Base-by-base conservation (phyloP, 1,284 basidiomycete species). In the Sparassis latifolia region DNA sequence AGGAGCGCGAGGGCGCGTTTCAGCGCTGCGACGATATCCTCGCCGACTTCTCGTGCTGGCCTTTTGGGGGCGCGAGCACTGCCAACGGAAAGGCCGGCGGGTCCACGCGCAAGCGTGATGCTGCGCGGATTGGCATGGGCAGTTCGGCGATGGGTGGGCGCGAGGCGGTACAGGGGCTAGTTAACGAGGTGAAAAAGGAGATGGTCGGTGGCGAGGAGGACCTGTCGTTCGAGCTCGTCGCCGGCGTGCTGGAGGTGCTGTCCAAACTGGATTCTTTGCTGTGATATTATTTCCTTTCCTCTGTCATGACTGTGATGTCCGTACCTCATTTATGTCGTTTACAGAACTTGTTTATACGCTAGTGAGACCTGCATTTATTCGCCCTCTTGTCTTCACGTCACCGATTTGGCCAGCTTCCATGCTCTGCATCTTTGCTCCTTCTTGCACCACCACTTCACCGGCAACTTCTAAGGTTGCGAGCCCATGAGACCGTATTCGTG, bases 21-120 rank as follows among this genome's bases (percentile, higher is more conserved):
- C 83, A 83, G 55, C 77, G 94, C 53, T 93, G 90, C 60, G 94
- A 97, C 65, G 94, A 97, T 59, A 82, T 97, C 35, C 73, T 97
- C 31, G 85, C 83, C 43, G 93, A 95, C 69, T 97, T 97, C 68
- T 79, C 83, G 32, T 77, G 76, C 31, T 97, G 92, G 92, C 94
- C 94, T 3, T 93, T 92, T 63, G 91, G 92, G 4, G 70, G 69
- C 35, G 66, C 72, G 33, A 55, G 66, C 39, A 59, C 67, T 5
- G 64, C 64, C 9, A 53, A 65, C 27, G 58, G 60, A 28, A 57
- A 47, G 44, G 46, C 63, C 12, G 59, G 60, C 38, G 61, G 50
- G 31, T 42, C 62, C 33, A 51, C 64, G 29, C 61, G 74, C 59
- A 68, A 72, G 59, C 59, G 75, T 52, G 73, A 77, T 50, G 71